phyloP scores from a whole-genome alignment of 148 eudicot genomes.

The Euryodendron excelsum region DNA sequence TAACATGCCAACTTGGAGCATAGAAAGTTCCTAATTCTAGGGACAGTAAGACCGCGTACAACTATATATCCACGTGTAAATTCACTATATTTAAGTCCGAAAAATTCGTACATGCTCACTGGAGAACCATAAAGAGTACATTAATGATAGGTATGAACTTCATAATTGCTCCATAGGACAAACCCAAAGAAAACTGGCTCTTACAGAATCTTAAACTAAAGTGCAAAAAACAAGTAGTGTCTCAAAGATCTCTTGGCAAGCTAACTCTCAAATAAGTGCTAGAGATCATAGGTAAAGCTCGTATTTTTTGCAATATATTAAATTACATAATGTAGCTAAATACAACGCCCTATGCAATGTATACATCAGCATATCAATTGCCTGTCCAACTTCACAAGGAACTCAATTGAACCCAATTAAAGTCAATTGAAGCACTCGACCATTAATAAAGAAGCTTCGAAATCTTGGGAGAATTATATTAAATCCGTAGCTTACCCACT shows the following conservation, averaged over 20 bases:
- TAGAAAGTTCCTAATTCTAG: neutral
- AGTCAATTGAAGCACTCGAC: neutral
- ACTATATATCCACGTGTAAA: neutral
- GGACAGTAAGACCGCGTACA: neutral
- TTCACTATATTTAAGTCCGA: neutral
- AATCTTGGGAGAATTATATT: neutral
- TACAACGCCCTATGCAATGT: neutral
- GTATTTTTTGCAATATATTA: neutral
- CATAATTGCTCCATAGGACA: neutral
- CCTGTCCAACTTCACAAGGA: neutral
- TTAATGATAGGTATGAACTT: too few species aligned
- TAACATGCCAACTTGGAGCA: neutral
- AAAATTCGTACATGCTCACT: neutral
- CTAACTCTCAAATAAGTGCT: neutral
- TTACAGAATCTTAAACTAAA: neutral
- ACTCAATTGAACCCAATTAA: constrained; percentile 1
- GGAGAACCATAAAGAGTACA: neutral
- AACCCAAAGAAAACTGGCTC: neutral
- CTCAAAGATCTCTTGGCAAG: neutral
- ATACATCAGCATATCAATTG: neutral
- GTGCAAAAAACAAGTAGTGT: too few species aligned
- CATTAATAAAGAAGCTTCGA: neutral
- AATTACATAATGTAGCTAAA: neutral
- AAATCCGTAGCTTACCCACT: constrained; percentile 45
- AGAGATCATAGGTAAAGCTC: neutral